Base-by-base conservation (phyloP, 148 eudicot genomes). In the Silene latifolia region DNA sequence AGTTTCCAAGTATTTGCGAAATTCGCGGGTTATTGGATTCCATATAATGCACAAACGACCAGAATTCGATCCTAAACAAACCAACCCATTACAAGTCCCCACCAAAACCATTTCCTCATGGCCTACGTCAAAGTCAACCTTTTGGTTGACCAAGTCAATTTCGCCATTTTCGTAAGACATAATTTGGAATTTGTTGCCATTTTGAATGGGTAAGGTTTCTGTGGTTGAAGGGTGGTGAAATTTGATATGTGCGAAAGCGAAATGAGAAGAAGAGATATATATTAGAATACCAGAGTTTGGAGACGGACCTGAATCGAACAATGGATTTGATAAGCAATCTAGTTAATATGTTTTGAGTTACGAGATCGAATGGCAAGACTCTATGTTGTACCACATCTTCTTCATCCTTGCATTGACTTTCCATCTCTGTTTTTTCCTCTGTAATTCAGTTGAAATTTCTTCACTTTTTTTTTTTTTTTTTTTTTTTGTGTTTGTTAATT, bases 251-350 rank as follows among this genome's bases (percentile, higher is more conserved):
- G 71, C 17, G 21, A 53, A 42, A 19, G 44, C 27, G 29, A 78
- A 79, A 15, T 29, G 23, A 47, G 68, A n/a, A 48, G 74, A 79
- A n/a, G 81, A 67, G 35, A 79, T 44, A 46, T 69, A 79, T 44
- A 46, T 69, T 20, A n/a, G 73, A 73, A 15, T 79, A 68, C 81
- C 81, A 79, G 39, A 39, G 29, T 67, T 73, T 73, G 17, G 81
- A 79, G 9, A 79, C 74, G 2, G 47, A 59, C 63, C 67, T 78
- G 68, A 66, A 78, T 13, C 54, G 61, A 3, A 51, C 9, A 9
- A 76, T 17, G 32, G 67, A 14, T 69, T 69, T 61, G 21, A 72
- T 25, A 25, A 72, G 72, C 51, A 66, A 51, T 8, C 54, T 72
- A 2, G 59, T 47, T 8, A 78, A 63, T 2, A 78, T 78, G 35